These are phyloP conservation scores for Canariomyces notabilis DNA, from an alignment of 2,329 filamentous ascomycete genomes.

Conservation along the genomic window DNA sequence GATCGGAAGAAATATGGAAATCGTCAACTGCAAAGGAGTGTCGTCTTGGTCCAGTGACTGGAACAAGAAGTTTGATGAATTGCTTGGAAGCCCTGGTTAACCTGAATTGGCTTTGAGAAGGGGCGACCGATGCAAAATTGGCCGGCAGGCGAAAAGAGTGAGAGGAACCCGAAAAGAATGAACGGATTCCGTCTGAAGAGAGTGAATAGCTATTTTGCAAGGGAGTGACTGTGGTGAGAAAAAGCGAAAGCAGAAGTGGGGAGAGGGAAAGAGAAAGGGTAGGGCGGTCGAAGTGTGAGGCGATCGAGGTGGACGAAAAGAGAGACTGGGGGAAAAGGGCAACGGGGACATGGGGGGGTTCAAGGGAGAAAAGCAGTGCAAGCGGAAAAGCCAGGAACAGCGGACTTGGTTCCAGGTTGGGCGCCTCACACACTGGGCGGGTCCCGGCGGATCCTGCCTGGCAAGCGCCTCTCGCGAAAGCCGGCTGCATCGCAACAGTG, in stretches of 20 bases:
- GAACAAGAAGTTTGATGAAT: constrained; percentile 22
- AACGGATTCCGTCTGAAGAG: constrained; percentile 39
- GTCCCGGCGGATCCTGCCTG: constrained; percentile 17
- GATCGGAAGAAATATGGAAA: constrained; percentile 12
- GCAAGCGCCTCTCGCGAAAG: constrained; percentile 18
- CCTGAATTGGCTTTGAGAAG: constrained; percentile 5
- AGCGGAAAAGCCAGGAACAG: constrained; percentile 8
- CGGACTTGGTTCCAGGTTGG: constrained; percentile 13
- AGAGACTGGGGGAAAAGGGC: constrained; percentile 27
- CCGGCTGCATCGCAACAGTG: constrained; percentile 1
- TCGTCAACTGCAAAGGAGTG: constrained; percentile 33
- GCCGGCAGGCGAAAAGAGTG: constrained; percentile 36
- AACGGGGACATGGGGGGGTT: constrained; percentile 29
- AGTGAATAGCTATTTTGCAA: constrained; percentile 37
- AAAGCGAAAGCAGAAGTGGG: constrained; percentile 36
- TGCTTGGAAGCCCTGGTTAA: constrained; percentile 2
- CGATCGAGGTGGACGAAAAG: constrained; percentile 27
- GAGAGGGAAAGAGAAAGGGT: constrained; percentile 18
- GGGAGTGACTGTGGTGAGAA: constrained; percentile 48
- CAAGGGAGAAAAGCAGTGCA: constrained; percentile 26
- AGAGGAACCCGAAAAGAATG: constrained; percentile 49
- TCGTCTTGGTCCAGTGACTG: constrained; percentile 27
- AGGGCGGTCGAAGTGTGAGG: constrained; percentile 23
- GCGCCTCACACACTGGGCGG: constrained; percentile 26
- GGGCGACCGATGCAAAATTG: constrained; percentile 17